These are phyloP conservation scores for Paecilomyces fulvus DNA, from an alignment of 2,329 filamentous ascomycete genomes.

Conservation along the genomic window DNA sequence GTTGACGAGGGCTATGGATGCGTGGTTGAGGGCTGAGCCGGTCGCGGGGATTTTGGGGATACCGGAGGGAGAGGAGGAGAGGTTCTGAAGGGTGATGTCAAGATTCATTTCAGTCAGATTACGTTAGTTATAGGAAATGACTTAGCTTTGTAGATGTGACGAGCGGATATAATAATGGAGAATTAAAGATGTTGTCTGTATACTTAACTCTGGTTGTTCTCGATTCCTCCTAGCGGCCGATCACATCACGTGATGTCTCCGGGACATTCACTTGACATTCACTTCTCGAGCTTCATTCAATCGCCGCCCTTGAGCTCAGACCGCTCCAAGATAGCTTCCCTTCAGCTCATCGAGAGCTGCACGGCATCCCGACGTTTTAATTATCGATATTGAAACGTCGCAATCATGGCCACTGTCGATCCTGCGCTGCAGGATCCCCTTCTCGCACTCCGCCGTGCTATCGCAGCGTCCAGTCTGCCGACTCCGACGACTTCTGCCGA, in stretches of 20 bases:
- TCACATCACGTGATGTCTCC: not conserved
- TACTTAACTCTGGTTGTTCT: too few species aligned
- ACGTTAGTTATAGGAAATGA: too few species aligned
- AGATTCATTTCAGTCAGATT: too few species aligned
- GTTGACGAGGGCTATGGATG: constrained; percentile 39
- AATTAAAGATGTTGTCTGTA: not conserved
- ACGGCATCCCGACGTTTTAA: not conserved
- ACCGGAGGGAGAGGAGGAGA: not conserved
- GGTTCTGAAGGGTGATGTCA: not conserved
- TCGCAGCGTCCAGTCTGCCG: constrained; percentile 61
- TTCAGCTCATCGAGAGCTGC: not conserved
- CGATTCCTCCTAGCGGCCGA: not conserved
- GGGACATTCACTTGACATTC: not conserved
- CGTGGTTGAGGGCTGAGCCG: constrained; percentile 30
- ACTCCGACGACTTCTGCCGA: constrained; percentile 66
- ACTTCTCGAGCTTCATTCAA: not conserved
- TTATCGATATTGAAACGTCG: not conserved
- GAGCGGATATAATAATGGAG: not conserved
- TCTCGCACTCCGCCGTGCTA: constrained; percentile 72
- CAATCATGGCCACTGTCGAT: constrained; percentile 50
- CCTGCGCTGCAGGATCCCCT: constrained; percentile 59
- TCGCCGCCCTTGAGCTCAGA: not conserved
- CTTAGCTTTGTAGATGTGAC: not conserved
- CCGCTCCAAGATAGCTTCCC: not conserved
- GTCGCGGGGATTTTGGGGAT: constrained; percentile 1